phyloP scores from a whole-genome alignment of 2,329 filamentous ascomycete genomes.

The Exophiala mesophila region DNA sequence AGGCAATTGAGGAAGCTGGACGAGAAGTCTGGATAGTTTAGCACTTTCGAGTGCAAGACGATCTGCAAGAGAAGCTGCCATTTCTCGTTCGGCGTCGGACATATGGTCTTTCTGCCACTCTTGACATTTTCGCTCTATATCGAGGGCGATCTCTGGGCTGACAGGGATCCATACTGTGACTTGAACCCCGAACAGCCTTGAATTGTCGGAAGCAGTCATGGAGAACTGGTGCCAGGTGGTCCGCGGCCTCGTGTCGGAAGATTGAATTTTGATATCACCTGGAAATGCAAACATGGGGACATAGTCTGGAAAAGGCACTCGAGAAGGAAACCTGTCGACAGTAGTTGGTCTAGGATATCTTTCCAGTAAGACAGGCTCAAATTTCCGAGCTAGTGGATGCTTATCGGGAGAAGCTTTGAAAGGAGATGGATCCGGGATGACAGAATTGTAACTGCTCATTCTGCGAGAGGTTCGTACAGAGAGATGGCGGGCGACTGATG shows the following conservation, averaged over 20 bases:
- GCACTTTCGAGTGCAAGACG: slow-evolving; percentile 82
- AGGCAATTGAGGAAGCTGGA: slow-evolving; percentile 71
- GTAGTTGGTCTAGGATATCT: slow-evolving; percentile 83
- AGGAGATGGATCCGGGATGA: slow-evolving; percentile 89
- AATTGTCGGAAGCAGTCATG: slow-evolving; percentile 91
- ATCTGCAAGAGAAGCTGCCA: slow-evolving; percentile 86
- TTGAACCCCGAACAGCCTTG: slow-evolving; percentile 86
- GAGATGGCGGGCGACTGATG: slow-evolving; percentile 66
- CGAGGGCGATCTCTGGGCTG: slow-evolving; percentile 73
- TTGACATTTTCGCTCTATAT: slow-evolving; percentile 69
- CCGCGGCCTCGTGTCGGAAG: slow-evolving; percentile 84
- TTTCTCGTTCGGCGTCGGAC: slow-evolving; percentile 93
- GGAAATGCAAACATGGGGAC: slow-evolving; percentile 99
- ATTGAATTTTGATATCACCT: slow-evolving; percentile 95
- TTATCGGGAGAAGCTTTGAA: slow-evolving; percentile 85
- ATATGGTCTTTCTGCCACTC: slow-evolving; percentile 88
- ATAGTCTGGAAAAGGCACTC: slow-evolving; percentile 90
- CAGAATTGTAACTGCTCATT: slow-evolving; percentile 95
- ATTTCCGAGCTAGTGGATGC: slow-evolving; percentile 89
- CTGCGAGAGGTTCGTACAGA: slow-evolving; percentile 78
- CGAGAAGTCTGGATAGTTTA: slow-evolving; percentile 80
- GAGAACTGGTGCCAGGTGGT: slow-evolving; percentile 99
- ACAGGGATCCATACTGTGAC: slow-evolving; percentile 90
- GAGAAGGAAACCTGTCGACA: slow-evolving; percentile 70
- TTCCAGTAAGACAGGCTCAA: slow-evolving; percentile 94